Evolutionary conservation across 345 rosid species (phyloP).

Genomic region (Iberis pinnata): DNA sequence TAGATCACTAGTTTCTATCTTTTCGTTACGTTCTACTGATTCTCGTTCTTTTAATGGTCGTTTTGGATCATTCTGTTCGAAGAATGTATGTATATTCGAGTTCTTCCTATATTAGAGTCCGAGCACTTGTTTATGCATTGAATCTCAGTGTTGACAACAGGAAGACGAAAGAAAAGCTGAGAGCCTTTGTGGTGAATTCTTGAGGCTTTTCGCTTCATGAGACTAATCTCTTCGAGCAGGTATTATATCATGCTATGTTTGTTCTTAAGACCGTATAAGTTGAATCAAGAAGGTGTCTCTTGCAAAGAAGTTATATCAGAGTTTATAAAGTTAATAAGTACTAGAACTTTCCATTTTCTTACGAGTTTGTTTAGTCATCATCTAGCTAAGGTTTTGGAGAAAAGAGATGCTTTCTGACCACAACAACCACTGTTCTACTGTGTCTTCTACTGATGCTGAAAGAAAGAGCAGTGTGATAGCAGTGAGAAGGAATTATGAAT

Average conservation of each 20-base stretch:
- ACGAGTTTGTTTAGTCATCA: conserved; percentile 33
- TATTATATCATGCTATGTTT: neutral
- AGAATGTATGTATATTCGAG: neutral
- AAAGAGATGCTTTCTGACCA: conserved; percentile 29
- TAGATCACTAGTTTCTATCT: neutral
- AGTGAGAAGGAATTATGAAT: neutral
- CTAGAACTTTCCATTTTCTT: conserved; percentile 35
- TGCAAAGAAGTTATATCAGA: conserved; percentile 29
- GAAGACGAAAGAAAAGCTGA: conserved; percentile 24
- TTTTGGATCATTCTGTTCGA: neutral
- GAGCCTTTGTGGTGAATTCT: conserved; percentile 23
- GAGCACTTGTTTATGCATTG: conserved; percentile 6
- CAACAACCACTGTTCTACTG: conserved; percentile 23
- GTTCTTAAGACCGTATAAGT: conserved; percentile 2
- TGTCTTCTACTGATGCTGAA: conserved; percentile 24
- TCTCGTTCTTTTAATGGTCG: neutral
- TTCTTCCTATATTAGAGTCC: neutral
- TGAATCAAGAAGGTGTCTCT: conserved; percentile 35
- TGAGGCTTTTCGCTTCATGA: conserved; percentile 23
- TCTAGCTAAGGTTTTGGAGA: conserved; percentile 31
- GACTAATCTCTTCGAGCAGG: conserved; percentile 15
- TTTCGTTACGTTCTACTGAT: too few species aligned
- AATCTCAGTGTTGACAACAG: conserved; percentile 6
- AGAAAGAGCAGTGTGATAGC: neutral
- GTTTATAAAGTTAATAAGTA: conserved; percentile 23